Conservation (phyloP, 2,329 filamentous ascomycete species). For the Coniochaeta hoffmannii region DNA sequence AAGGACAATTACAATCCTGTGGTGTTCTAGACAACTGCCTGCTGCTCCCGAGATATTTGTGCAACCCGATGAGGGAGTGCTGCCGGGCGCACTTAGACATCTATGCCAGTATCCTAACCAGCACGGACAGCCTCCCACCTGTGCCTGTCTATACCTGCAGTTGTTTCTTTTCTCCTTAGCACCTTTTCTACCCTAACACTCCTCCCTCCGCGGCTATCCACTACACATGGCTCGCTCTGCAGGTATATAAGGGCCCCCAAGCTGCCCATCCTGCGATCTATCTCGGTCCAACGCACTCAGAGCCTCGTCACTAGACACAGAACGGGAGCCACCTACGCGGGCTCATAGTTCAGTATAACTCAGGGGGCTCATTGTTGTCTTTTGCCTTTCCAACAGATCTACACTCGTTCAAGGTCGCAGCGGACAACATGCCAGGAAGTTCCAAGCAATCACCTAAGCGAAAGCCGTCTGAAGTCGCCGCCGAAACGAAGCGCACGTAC, state of each 20-base stretch:
- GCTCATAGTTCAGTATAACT: not conserved
- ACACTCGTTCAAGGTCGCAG: not conserved
- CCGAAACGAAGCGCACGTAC: slow-evolving; percentile 64
- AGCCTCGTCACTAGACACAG: slow-evolving; percentile 7
- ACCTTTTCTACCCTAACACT: not conserved
- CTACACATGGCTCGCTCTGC: not conserved
- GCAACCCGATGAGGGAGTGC: not conserved
- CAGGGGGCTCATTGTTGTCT: not conserved
- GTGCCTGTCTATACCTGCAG: not conserved
- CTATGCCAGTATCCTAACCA: not conserved
- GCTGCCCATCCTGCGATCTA: not conserved
- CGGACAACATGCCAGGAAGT: slow-evolving; percentile 36
- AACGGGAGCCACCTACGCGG: not conserved
- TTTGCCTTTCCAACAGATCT: not conserved
- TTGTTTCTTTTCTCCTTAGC: not conserved
- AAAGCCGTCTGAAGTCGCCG: slow-evolving; percentile 62
- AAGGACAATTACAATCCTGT: slow-evolving; percentile 1
- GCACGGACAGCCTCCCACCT: not conserved
- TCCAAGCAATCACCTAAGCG: slow-evolving; percentile 39
- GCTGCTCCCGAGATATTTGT: slow-evolving; percentile 3
- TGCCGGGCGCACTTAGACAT: not conserved
- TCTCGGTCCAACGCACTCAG: not conserved
- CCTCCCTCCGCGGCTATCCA: not conserved
- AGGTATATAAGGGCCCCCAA: not conserved
- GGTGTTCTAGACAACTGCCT: not conserved